Percentiles rank a stretch among this genome's conserved stretches.
Conservation (phyloP, 257 asterid genomes). For the Apocynum venetum region DNA sequence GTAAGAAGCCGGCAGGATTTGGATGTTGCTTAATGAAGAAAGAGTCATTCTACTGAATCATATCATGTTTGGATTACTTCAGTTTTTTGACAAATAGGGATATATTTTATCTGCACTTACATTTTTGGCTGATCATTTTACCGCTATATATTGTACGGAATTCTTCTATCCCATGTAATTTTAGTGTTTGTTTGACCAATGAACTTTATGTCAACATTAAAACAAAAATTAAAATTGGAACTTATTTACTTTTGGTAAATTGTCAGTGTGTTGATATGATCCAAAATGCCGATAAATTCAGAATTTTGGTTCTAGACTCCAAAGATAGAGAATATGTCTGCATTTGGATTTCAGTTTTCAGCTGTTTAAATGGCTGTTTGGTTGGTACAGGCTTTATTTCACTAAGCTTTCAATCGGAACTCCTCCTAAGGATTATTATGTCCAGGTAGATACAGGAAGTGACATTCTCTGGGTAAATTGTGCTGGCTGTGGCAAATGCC, state of each 20-base stretch:
- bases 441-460: constrained; percentile 98
- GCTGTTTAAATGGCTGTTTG: constrained; percentile 16
- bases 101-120: background rate
- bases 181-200: background rate
- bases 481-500: constrained; percentile 72
- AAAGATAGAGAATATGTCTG: background rate
- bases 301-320: background rate
- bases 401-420: constrained; percentile 80
- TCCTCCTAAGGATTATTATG: constrained; percentile 88
- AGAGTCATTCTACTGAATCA: background rate
- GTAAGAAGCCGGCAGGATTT: background rate
- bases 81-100: background rate
- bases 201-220: background rate
- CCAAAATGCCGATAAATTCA: background rate
- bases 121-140: background rate
- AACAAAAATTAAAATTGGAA: background rate
- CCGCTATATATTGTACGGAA: background rate
- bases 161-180: background rate
- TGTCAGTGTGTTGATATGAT: background rate
- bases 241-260: background rate
- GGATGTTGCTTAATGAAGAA: background rate
- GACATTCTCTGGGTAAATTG: constrained; percentile 97
- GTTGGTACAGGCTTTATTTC: constrained; percentile 77
- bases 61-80: background rate
- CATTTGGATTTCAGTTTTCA: background rate